phyloP scores from a whole-genome alignment of 257 asterid genomes.

The Echium plantagineum region DNA sequence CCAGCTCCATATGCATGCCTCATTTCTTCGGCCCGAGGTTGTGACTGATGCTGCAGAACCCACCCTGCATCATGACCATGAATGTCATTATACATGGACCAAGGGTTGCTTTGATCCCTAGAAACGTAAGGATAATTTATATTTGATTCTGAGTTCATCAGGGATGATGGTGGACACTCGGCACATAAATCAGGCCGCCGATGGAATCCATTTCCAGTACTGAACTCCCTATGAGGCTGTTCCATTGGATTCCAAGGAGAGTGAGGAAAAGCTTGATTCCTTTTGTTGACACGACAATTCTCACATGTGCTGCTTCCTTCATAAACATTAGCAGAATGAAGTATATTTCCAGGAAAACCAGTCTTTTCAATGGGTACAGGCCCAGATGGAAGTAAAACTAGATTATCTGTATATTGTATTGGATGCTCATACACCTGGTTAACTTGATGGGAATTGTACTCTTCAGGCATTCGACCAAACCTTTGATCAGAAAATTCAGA shows the following conservation, averaged over 20 bases:
- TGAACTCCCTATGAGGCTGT: constrained; percentile 35
- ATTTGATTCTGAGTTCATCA: constrained; percentile 44
- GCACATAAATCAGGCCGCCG: constrained; percentile 44
- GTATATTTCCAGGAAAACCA: constrained; percentile 69
- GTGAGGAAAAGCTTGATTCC: constrained; percentile 52
- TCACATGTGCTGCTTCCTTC: constrained; percentile 67
- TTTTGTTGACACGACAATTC: constrained; percentile 42
- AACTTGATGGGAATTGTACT: constrained; percentile 36
- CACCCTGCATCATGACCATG: constrained; percentile 62
- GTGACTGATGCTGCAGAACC: constrained; percentile 47
- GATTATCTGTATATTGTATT: constrained; percentile 45
- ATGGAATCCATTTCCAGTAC: constrained; percentile 65
- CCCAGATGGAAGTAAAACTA: constrained; percentile 42
- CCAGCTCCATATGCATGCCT: constrained; percentile 46
- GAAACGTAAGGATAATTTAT: constrained; percentile 43
- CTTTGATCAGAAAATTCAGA: constrained; percentile 44
- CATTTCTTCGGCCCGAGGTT: constrained; percentile 46
- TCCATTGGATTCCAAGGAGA: constrained; percentile 54
- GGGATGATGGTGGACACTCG: constrained; percentile 54
- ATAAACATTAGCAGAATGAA: constrained; percentile 38
- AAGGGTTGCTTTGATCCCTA: constrained; percentile 58
- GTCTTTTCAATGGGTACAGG: constrained; percentile 30
- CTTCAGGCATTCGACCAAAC: constrained; percentile 57
- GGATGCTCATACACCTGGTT: constrained; percentile 48
- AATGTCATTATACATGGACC: constrained; percentile 34